phyloP scores from a whole-genome alignment of 768 basidiomycete genomes.

The Sporobolomyces pararoseus region DNA sequence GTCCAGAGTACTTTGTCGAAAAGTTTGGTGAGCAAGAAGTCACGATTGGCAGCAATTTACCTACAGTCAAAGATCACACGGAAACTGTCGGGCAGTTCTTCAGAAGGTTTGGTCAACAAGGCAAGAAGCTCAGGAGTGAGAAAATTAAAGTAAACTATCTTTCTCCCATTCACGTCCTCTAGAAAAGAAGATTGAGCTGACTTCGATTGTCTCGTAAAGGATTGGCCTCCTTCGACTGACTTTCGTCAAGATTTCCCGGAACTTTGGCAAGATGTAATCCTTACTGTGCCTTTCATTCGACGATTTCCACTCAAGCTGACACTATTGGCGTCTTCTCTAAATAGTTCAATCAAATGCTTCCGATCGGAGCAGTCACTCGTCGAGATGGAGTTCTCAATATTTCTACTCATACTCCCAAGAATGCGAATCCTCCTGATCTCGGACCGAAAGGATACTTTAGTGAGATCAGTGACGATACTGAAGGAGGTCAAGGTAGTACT shows the following conservation, averaged over 20 bases:
- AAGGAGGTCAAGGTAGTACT: slow-evolving; percentile 76
- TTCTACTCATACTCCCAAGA: slow-evolving; percentile 79
- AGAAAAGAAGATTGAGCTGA: neutral
- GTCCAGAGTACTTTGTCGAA: slow-evolving; percentile 71
- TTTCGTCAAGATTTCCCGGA: slow-evolving; percentile 79
- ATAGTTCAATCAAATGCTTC: slow-evolving; percentile 68
- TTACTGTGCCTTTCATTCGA: no score
- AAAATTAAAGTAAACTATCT: no score
- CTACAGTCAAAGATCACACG: slow-evolving; percentile 52
- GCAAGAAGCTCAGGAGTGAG: slow-evolving; percentile 72
- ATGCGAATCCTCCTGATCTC: slow-evolving; percentile 75
- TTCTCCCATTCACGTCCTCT: no score
- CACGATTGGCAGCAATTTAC: slow-evolving; percentile 54
- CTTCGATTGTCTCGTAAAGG: slow-evolving; percentile 53
- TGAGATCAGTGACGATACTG: slow-evolving; percentile 59
- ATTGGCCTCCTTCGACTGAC: slow-evolving; percentile 87
- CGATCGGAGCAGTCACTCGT: slow-evolving; percentile 83
- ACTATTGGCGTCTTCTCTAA: neutral
- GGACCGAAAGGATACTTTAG: slow-evolving; percentile 58
- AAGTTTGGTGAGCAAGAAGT: slow-evolving; percentile 64
- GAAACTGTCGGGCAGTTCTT: slow-evolving; percentile 77
- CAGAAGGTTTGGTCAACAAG: slow-evolving; percentile 58
- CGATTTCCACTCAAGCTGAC: neutral
- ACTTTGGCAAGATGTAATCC: slow-evolving; percentile 64
- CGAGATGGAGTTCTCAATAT: slow-evolving; percentile 85